Evolutionary conservation across 2,329 filamentous ascomycete genomes (phyloP), one percentile per base, ranked within the genome.

Genomic region (Lasiodiplodia gonubiensis): DNA sequence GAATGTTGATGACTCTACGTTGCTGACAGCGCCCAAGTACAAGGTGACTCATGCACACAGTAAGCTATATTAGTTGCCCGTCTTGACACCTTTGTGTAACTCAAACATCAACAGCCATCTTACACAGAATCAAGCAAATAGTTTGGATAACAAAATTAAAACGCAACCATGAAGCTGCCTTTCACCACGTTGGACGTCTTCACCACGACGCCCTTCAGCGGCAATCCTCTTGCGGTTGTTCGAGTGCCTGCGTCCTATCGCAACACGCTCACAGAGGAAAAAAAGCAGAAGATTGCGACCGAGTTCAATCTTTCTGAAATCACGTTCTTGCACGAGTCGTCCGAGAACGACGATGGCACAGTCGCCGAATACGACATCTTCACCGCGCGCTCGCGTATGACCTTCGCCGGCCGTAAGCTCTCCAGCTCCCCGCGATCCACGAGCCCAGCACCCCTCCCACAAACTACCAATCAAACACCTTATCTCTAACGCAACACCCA

Each of bases 261-360:
- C 7, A 69, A 71, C 25, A 61, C 66, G 3, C 69, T 83, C 53
- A 81, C 77, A 11, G 84, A 86, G 64, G 75, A 76, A 46, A 80
- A 84, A 69, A 86, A 87, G 72, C 86, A 86, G 72, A 74, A 71
- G 49, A 83, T 88, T 66, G 84, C 86, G 3, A 76, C 77, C 35
- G 86, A 88, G 70, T 88, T 88, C 78, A 87, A 87, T 70, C 78
- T 86, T 42, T 86, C 85, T 0, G 86, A 88, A 69, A 86, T 84
- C 0, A 83, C 86, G 21, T 87, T 88, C 70, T 73, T 87, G 21
- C 81, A 86, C 69, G 78, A 77, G 60, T 72, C 72, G 71, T 71
- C 23, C 72, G 59, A 46, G 49, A 61, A 6, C 70, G 66, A 30
- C 14, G 69, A 70, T 14, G 42, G 42, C 42, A n/a, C 42, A 6